Conservation (phyloP, 2,329 filamentous ascomycete species). For the Didymosphaeria variabile region DNA sequence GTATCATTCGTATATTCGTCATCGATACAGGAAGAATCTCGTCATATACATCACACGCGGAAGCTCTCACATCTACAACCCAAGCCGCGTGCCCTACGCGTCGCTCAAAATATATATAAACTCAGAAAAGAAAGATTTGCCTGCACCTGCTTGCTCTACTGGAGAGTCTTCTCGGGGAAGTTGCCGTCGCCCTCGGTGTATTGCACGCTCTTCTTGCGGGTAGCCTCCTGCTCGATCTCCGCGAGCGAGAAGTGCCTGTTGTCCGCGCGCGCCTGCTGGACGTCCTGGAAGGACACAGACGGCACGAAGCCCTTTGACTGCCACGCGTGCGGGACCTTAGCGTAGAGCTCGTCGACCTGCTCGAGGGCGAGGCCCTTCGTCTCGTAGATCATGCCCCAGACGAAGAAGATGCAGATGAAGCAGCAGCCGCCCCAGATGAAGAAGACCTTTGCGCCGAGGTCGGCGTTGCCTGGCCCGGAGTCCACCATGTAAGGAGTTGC, state of each 20-base stretch:
- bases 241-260: slow-evolving; percentile 42
- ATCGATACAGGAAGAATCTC: neutral
- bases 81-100: neutral
- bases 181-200: slow-evolving; percentile 32
- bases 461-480: slow-evolving; percentile 65
- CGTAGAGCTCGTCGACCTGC: slow-evolving; percentile 83
- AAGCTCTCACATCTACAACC: neutral
- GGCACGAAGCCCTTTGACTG: slow-evolving; percentile 74
- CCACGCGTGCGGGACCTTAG: slow-evolving; percentile 75
- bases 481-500: slow-evolving; percentile 77
- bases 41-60: neutral
- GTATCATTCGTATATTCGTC: neutral
- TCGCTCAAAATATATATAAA: neutral
- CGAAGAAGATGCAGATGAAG: slow-evolving; percentile 68
- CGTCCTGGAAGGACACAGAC: slow-evolving; percentile 49
- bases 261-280: slow-evolving; percentile 38
- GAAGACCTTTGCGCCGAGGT: slow-evolving; percentile 67
- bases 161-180: slow-evolving; percentile 16
- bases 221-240: slow-evolving; percentile 41
- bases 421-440: slow-evolving; percentile 66
- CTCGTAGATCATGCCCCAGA: slow-evolving; percentile 79
- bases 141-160: neutral
- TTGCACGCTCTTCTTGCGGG: slow-evolving; percentile 45
- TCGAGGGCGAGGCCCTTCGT: slow-evolving; percentile 81
- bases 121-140: neutral